Conservation (phyloP, 257 asterid genomes). For the Handroanthus guayacan region DNA sequence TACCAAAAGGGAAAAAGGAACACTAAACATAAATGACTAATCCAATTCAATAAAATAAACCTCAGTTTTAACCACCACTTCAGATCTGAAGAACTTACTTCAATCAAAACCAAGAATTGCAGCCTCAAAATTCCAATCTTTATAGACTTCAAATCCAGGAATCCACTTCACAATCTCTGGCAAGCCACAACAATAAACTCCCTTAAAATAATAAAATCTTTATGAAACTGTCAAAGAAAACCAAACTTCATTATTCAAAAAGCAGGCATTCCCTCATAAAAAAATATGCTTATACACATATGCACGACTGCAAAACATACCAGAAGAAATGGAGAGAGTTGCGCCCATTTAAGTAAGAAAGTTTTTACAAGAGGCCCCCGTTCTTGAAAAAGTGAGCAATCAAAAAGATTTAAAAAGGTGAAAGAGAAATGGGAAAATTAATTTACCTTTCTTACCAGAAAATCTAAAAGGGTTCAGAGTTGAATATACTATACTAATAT, state of each 20-base stretch:
- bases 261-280: neutral
- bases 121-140: conserved; percentile 23
- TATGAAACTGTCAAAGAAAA: conserved; percentile 20
- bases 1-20: conserved; percentile 6
- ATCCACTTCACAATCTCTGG: conserved; percentile 19
- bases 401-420: conserved; percentile 30
- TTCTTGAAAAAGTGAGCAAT: conserved; percentile 37
- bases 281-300: neutral
- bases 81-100: conserved; percentile 80
- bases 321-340: conserved; percentile 28
- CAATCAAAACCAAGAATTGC: conserved; percentile 34
- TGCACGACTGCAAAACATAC: conserved; percentile 25
- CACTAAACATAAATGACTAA: conserved; percentile 28
- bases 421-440: conserved; percentile 30
- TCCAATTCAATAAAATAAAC: conserved; percentile 35
- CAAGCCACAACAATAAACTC: conserved; percentile 11
- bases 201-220: conserved; percentile 11
- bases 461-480: conserved; percentile 35
- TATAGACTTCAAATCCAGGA: conserved; percentile 35
- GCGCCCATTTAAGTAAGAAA: conserved; percentile 16
- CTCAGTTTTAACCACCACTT: conserved; percentile 32
- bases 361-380: conserved; percentile 31
- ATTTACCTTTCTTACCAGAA: conserved; percentile 26
- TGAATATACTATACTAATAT: conserved; percentile 8
- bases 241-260: neutral